Evolutionary conservation across 208 protist genomes (phyloP), one percentile per base, ranked within the genome.

Genomic region (Phytomonas serpens): DNA sequence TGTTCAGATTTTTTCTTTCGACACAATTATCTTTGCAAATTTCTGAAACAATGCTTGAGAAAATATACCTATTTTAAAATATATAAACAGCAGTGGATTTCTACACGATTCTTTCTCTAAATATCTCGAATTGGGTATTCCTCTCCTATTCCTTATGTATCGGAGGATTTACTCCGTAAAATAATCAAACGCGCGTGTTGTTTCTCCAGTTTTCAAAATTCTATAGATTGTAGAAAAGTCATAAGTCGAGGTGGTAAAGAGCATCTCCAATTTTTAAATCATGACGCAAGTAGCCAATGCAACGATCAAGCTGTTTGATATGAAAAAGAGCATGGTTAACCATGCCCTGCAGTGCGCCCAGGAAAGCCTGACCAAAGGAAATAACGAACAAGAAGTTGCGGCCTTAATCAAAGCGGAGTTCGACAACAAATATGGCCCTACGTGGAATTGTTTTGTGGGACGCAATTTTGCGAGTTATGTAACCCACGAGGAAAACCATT

Each of bases 401-500:
- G 93, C 95, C 3, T 97, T 98, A 81, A 98, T 99, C 75, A 99
- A 99, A 82, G 99, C 99, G 79, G 98, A 98, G 77, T 99, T 99
- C 75, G 98, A 99, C 81, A 97, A 96, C 47, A 99, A 98, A 77
- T 99, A 99, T 80, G 93, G 97, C 73, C 97, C 98, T 1, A 99
- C 98, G 34, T 99, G 98, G 98, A 99, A 99, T 85, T 99, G 98
- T 88, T 99, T 99, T 82, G 98, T 99, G 31, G 99, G 99, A 61
- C 90, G 98, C 67, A 99, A 99, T 85, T 99, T 99, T 87, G 99
- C 98, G 61, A 99, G 98, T 68, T 99, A 99, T 83, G 98, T 99
- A 38, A 99, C 99, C 0, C 99, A 99, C 79, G 99, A 99, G 82
- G 98, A 98, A 38, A 94, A 92, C 64, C 64, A 93, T 74, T 99